phyloP scores from a whole-genome alignment of 768 basidiomycete species.

The Botryobasidium botryosum region DNA sequence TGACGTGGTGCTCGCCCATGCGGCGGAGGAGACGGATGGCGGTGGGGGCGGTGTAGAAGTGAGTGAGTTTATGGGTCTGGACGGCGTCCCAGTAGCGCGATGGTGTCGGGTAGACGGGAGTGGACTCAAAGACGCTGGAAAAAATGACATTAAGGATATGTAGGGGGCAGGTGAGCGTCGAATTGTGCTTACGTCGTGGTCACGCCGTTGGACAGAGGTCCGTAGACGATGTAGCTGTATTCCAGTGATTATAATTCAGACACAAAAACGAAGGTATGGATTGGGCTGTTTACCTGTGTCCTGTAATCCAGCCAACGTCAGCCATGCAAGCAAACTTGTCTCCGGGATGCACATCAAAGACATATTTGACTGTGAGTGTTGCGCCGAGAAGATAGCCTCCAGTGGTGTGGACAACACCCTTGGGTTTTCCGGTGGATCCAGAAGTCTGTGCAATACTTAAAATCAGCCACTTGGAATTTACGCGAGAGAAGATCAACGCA shows the following conservation, averaged over 20 bases:
- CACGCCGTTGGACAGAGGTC: constrained; percentile 73
- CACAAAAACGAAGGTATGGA: not conserved
- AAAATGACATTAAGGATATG: constrained; percentile 21
- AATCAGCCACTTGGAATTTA: no score
- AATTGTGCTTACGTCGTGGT: constrained; percentile 35
- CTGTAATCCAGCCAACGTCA: constrained; percentile 98
- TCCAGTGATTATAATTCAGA: constrained; percentile 5
- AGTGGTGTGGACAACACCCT: constrained; percentile 38
- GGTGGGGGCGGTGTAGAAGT: constrained; percentile 89
- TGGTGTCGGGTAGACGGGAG: constrained; percentile 91
- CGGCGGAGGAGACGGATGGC: constrained; percentile 85
- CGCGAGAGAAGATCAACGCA: constrained; percentile 26
- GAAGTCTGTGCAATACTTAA: constrained; percentile 45
- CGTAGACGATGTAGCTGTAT: constrained; percentile 77
- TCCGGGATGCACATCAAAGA: constrained; percentile 94
- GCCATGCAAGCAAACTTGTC: constrained; percentile 98
- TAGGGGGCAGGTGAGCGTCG: not conserved
- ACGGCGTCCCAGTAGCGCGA: constrained; percentile 96
- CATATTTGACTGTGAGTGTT: constrained; percentile 85
- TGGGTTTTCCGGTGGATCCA: constrained; percentile 89
- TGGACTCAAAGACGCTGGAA: constrained; percentile 73
- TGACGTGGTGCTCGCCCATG: constrained; percentile 73
- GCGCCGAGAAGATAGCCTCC: constrained; percentile 75
- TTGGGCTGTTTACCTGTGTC: constrained; percentile 49
- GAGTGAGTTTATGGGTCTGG: constrained; percentile 81